Evolutionary conservation across 2,329 filamentous ascomycete genomes (phyloP).

Genomic region (Lecanoromycetidae sp.): DNA sequence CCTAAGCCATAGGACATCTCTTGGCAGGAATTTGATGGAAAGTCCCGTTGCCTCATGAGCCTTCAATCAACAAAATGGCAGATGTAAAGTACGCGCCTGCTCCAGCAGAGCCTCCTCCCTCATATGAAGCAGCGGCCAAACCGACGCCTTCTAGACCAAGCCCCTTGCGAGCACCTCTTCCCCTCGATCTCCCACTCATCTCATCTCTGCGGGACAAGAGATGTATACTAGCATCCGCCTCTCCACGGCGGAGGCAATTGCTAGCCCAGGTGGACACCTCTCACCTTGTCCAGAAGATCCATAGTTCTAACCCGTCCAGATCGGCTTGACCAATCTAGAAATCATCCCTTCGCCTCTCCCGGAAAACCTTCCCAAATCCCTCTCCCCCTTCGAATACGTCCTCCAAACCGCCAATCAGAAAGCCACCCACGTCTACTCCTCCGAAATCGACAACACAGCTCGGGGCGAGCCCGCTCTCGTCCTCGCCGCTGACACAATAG

Average conservation of each 20-base stretch:
- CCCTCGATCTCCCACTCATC: conserved; percentile 69
- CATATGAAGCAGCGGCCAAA: conserved; percentile 13
- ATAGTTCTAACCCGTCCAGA: conserved; percentile 34
- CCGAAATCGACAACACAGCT: conserved; percentile 43
- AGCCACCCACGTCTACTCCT: conserved; percentile 58
- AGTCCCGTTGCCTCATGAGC: too few species aligned
- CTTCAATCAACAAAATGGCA: conserved; percentile 7
- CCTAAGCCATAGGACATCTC: too few species aligned
- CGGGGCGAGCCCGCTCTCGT: conserved; percentile 68
- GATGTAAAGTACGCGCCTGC: conserved; percentile 16
- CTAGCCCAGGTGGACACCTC: conserved; percentile 51
- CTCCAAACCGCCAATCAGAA: conserved; percentile 75
- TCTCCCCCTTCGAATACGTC: conserved; percentile 83
- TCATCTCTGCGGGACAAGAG: conserved; percentile 63
- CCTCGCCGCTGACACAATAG: conserved; percentile 81
- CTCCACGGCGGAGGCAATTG: conserved; percentile 70
- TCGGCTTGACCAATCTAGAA: conserved; percentile 72
- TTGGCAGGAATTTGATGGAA: too few species aligned
- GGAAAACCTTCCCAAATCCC: conserved; percentile 71
- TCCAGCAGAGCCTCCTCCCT: conserved; percentile 19
- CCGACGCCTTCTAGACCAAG: conserved; percentile 22
- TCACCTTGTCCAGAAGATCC: not conserved
- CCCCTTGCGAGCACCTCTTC: conserved; percentile 44
- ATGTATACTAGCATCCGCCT: conserved; percentile 81
- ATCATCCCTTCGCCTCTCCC: conserved; percentile 70